Conservation (phyloP, 2,329 filamentous ascomycete genomes). For the Amphichorda felina region DNA sequence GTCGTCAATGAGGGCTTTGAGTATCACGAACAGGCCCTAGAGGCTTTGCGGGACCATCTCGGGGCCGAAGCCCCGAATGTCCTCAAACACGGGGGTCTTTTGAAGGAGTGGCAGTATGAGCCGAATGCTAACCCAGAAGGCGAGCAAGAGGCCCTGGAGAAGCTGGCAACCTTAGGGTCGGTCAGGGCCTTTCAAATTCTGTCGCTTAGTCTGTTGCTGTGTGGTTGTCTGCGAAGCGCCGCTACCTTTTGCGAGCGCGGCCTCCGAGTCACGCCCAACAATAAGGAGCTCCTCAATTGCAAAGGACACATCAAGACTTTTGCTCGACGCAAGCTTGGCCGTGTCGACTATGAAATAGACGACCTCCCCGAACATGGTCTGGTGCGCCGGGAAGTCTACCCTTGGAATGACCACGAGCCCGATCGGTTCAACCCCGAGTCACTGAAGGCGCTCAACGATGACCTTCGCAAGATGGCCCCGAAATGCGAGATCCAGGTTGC, state of each 20-base stretch:
- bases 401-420: slow-evolving; percentile 56
- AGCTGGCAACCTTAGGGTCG: slow-evolving; percentile 37
- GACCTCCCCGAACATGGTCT: slow-evolving; percentile 57
- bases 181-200: slow-evolving; percentile 48
- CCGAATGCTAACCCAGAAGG: slow-evolving; percentile 17
- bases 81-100: slow-evolving; percentile 30
- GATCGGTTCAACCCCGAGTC: slow-evolving; percentile 60
- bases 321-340: slow-evolving; percentile 34
- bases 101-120: slow-evolving; percentile 18
- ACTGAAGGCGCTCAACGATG: slow-evolving; percentile 58
- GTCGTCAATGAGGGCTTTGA: slow-evolving; percentile 68
- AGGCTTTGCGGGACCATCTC: slow-evolving; percentile 29
- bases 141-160: slow-evolving; percentile 18
- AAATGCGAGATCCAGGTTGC: slow-evolving; percentile 72
- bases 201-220: slow-evolving; percentile 45
- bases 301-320: slow-evolving; percentile 41
- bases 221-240: slow-evolving; percentile 58
- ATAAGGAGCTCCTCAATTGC: slow-evolving; percentile 42
- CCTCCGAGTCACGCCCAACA: slow-evolving; percentile 38
- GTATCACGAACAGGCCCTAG: slow-evolving; percentile 59
- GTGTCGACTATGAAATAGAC: slow-evolving; percentile 31
- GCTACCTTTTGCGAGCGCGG: slow-evolving; percentile 54
- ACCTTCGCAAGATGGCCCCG: slow-evolving; percentile 58
- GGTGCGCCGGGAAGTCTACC: slow-evolving; percentile 60
- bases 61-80: slow-evolving; percentile 28